Conservation (phyloP, 2,329 filamentous ascomycete species). For the Karstenula rhodostoma region DNA sequence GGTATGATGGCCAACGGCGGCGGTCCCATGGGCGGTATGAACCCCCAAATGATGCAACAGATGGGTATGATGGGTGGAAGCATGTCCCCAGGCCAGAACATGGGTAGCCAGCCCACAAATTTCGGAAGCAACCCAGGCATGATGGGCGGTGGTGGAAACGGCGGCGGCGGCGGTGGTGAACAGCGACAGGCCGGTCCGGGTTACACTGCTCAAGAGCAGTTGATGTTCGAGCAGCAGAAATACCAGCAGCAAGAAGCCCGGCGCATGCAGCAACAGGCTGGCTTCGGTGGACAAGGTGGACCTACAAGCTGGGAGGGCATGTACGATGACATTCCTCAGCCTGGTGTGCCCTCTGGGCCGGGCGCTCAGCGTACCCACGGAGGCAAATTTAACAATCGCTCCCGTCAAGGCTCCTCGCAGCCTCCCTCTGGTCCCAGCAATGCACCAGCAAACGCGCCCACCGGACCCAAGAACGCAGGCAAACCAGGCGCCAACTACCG, state of each 20-base stretch:
- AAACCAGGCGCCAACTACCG: constrained; percentile 92
- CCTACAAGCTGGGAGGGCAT: constrained; percentile 96
- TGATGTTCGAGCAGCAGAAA: constrained; percentile 79
- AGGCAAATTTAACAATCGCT: constrained; percentile 45
- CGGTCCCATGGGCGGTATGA: constrained; percentile 57
- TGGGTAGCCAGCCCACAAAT: constrained; percentile 69
- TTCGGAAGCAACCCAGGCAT: constrained; percentile 49
- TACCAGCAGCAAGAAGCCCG: constrained; percentile 74
- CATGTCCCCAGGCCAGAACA: constrained; percentile 29
- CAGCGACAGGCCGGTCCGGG: constrained; percentile 51
- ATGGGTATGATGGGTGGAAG: constrained; percentile 54
- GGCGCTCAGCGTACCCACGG: constrained; percentile 48
- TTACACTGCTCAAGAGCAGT: constrained; percentile 75
- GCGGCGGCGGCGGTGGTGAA: constrained; percentile 11
- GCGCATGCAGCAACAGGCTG: constrained; percentile 57
- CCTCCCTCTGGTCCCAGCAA: constrained; percentile 50
- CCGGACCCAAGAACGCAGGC: constrained; percentile 94
- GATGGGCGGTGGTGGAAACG: constrained; percentile 26
- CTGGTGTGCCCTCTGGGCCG: constrained; percentile 67
- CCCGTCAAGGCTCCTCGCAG: constrained; percentile 50
- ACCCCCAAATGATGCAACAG: constrained; percentile 61
- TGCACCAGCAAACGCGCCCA: constrained; percentile 82
- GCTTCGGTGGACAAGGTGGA: constrained; percentile 64
- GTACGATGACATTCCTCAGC: constrained; percentile 95
- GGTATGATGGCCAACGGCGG: constrained; percentile 34